Percentiles rank a stretch among this genome's conserved stretches.
Evolutionary conservation across 257 asterid genomes (phyloP).

Genomic region (Solanum gandarillasii): DNA sequence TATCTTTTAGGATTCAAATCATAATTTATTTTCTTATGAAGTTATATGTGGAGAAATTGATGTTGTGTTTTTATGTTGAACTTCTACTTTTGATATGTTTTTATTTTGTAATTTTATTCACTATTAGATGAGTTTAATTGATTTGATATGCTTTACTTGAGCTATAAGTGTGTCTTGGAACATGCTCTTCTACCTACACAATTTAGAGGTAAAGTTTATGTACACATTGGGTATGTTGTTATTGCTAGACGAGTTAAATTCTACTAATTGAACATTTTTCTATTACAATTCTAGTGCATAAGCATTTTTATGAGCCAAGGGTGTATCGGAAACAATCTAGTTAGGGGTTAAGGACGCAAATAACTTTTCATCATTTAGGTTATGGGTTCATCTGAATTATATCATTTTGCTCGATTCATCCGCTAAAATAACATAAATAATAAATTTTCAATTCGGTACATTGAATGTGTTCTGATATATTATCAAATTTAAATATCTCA

Average conservation of each 20-base stretch:
- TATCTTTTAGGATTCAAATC: too few species aligned
- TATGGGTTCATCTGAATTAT: not conserved
- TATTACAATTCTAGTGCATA: not conserved
- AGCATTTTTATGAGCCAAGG: not conserved
- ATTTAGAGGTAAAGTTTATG: too few species aligned
- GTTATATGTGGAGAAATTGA: not conserved
- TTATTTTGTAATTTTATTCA: not conserved
- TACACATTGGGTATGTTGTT: too few species aligned
- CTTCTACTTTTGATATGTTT: not conserved
- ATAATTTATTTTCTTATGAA: too few species aligned
- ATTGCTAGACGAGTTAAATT: too few species aligned
- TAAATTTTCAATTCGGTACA: too few species aligned
- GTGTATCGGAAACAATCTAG: not conserved
- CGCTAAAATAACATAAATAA: not conserved
- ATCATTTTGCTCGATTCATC: not conserved
- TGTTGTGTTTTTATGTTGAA: not conserved
- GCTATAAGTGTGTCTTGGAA: not conserved
- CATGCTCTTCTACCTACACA: not conserved
- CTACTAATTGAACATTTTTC: not conserved
- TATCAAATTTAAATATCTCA: not conserved
- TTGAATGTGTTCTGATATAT: too few species aligned
- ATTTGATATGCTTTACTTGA: not conserved
- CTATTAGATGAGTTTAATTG: too few species aligned
- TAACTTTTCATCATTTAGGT: not conserved
- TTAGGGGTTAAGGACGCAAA: not conserved